Evolutionary conservation across 1,139 yeast genomes (phyloP), one percentile per base, ranked within the genome.

Genomic region (Wickerhamiella pararugosa): DNA sequence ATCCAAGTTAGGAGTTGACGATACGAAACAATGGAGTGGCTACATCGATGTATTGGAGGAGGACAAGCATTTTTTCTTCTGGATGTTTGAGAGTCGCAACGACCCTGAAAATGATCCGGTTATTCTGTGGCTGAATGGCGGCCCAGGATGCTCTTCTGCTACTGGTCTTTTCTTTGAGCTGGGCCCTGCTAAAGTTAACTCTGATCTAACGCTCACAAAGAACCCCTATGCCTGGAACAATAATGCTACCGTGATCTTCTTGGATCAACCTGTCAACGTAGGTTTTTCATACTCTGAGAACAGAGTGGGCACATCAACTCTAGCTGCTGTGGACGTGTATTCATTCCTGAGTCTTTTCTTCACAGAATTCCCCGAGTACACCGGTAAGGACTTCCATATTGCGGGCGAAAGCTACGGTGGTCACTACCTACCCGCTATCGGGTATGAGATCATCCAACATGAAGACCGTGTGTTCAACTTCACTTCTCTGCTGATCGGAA

Each of bases 331-430:
- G 56, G 94, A 83, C 52, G 86, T 80, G 10, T 80, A 68, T 57
- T 75, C 79, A 5, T 82, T 83, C 57, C 67, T 82, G 57, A 80
- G 77, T 56, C 69, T 82, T 49, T 80, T 83, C 63, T 82, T 77
- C 64, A 73, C 76, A 53, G 76, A 78, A 53, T 79, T 79, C 66
- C 79, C 82, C 11, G 68, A 77, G 49, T 77, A 75, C 56, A 49
- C 62, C 37, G 69, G 71, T 50, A 54, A 47, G 40, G 69, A 69
- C 36, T 81, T 82, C 71, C 93, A 82, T 59, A 77, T 83, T 58
- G 76, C 93, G 43, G 94, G 94, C 47, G 94, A 83, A 61, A 79
- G 90, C 8, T 83, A 82, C 55, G 94, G 84, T 32, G 94, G 94
- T 34, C 93, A 81, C 60, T 82, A 82, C 59, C 75, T 82, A 49